Evolutionary conservation across 805 yeast genomes (phyloP), one percentile per base, ranked within the genome.

Genomic region (Kluyveromyces siamensis): DNA sequence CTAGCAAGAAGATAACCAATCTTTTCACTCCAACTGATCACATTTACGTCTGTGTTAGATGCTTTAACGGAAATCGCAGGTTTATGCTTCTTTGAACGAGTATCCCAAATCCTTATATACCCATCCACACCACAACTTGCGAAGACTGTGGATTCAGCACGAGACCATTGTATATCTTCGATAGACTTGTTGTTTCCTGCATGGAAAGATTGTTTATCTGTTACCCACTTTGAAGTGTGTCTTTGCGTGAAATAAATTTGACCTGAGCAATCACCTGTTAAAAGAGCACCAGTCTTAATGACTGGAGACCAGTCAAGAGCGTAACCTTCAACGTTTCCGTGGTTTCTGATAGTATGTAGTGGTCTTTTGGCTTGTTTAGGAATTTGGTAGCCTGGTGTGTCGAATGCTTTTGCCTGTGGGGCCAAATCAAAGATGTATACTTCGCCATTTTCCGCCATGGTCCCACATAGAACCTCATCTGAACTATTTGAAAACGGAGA

Each of bases 81-180:
- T 72, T 80, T 82, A 66, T 88, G 96, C 62, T 87, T 84, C 70
- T 87, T 87, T 47, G 95, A 85, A 67, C 99, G 79, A 2, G 96
- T 88, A 67, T 93, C 99, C 99, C 99, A 93, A 58, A 93, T 86
- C 57, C 96, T 79, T 40, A 91, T 79, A 62, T 79, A 79, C 8
- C 98, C 98, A 63, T 93, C 99, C 50, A 85, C 76, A 14, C 96
- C 97, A 41, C 85, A 91, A 19, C 95, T 80, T n/a, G 97, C 96
- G 65, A 93, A 93, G 30, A 93, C 99, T 0, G 97, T 88, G 53
- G 77, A 77, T 65, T 93, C 98, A 5, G 90, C 79, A 47, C 84
- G 84, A 11, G 96, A 87, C 97, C 98, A 93, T 68, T 93, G 98
- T 50, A 93, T 79, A 63, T 93, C 99, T 70, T 93, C 99, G 50